Evolutionary conservation across 345 rosid genomes (phyloP), one percentile per base, ranked within the genome.

Genomic region (Salix suchowensis): DNA sequence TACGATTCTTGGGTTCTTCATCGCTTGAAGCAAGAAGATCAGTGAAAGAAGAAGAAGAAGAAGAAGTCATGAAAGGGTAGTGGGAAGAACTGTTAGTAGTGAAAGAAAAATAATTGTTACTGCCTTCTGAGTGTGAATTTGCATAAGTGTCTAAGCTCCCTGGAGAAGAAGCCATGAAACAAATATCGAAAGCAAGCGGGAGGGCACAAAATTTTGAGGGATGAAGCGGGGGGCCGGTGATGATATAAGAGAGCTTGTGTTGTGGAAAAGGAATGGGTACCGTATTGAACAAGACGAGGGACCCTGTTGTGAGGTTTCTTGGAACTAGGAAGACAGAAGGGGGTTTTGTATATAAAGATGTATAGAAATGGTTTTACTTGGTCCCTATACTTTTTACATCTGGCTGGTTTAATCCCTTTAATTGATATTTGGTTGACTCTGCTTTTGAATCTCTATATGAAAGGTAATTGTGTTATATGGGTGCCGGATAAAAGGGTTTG

Each of bases 21-120:
- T 71, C 84, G 72, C 77, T 74, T 5, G 86, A 87, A 24, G 82
- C 84, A 40, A 88, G 94, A 58, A 84, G 91, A 79, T 85, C 87
- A 39, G 92, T 82, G 86, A 88, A 90, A 70, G 94, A 85, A 58
- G 87, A 30, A 30, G 30, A 65, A 74, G 82, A 52, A 32, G 34
- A 65, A 74, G 82, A 52, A 74, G 75, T 61, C 88, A 82, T 84
- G 86, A 84, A 81, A 46, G 84, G 58, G 26, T 61, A 37, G 64
- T 79, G 72, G 0, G 81, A 10, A 0, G 88, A 80, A 77, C 85
- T 84, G 61, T 65, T 78, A 77, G 83, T 81, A 50, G 66, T 76
- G 67, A 32, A 65, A 23, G 44, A 68, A 23, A 42, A 68, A 23
- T 21, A 68, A 52, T 2, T n/a, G 71, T 10, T 40, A 10, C 14